phyloP scores from a whole-genome alignment of 805 yeast genomes.

The Hanseniaspora clermontiae region DNA sequence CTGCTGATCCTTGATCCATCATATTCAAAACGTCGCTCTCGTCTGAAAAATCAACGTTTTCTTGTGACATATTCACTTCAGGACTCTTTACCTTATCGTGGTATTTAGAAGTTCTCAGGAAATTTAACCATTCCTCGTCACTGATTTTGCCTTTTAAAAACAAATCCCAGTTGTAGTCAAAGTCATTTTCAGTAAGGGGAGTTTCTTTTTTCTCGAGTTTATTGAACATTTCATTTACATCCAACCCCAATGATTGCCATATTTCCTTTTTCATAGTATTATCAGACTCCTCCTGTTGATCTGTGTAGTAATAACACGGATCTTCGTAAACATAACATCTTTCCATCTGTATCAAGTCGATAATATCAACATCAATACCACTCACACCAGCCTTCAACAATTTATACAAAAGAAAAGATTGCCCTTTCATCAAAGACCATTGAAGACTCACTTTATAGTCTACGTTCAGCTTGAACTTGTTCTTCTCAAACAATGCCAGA shows the following conservation, averaged over 20 bases:
- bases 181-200: background rate
- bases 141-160: slow-evolving; percentile 3
- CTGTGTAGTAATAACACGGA: slow-evolving; percentile 7
- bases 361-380: background rate
- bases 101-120: background rate
- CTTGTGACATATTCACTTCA: background rate
- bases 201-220: background rate
- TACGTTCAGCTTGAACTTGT: slow-evolving; percentile 52
- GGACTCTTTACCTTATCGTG: background rate
- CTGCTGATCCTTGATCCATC: background rate
- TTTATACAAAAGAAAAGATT: slow-evolving; percentile 36
- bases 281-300: background rate
- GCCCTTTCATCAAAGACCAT: slow-evolving; percentile 61
- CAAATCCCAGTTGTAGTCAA: background rate
- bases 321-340: slow-evolving; percentile 12
- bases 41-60: background rate
- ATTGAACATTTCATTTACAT: background rate
- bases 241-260: slow-evolving; percentile 12
- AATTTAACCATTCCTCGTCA: slow-evolving; percentile 8
- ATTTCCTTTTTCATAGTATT: background rate
- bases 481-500: slow-evolving; percentile 40
- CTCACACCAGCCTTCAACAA: slow-evolving; percentile 4
- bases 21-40: background rate
- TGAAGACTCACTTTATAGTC: slow-evolving; percentile 40
- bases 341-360: slow-evolving; percentile 12